Evolutionary conservation across 1,284 basidiomycete genomes (phyloP), one percentile per base, ranked within the genome.

Genomic region (Takashimella tepidaria): DNA sequence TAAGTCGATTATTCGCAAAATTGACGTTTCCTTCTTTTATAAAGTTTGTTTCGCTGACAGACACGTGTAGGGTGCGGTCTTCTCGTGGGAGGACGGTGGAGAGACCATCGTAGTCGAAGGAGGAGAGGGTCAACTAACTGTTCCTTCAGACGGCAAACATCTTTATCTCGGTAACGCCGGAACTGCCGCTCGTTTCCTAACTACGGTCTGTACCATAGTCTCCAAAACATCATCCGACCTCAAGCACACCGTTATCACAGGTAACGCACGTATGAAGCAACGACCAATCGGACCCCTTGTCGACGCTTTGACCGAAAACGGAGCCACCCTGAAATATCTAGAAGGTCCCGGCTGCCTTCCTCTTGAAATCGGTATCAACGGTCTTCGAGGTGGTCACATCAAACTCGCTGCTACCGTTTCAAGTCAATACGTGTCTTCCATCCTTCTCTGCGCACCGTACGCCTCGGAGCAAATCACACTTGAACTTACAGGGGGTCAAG

Each of bases 201-300:
- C 96, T 12, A 92, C 91, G 1, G 92, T 98, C 47, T 96, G 92
- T 74, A 87, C 91, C 0, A 83, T 98, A 48, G 89, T 88, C 19
- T 77, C 82, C 2, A 65, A 75, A 10, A 66, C 69, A 22, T 59
- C 76, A 2, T 76, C 79, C 23, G 72, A 76, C 13, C 58, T 56
- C 50, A 61, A 62, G 27, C 70, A 76, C 41, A 93, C 91, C 1
- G 76, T 88, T 68, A 89, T 98, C 73, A 98, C 95, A 2, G 96
- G 96, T 49, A 99, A 99, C 68, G 90, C 92, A 0, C 85, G 95
- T 50, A 99, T 98, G 96, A 97, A 98, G 78, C 90, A 98, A 75
- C 87, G 96, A 24, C 83, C 81, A 8, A 95, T 97, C 60, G 95
- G 91, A 0, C 90, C 95, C 5, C 82, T 98, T n/a, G 95, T 98